Conservation (phyloP, 352 stramenopile genomes). For the Pythium chondricola region DNA sequence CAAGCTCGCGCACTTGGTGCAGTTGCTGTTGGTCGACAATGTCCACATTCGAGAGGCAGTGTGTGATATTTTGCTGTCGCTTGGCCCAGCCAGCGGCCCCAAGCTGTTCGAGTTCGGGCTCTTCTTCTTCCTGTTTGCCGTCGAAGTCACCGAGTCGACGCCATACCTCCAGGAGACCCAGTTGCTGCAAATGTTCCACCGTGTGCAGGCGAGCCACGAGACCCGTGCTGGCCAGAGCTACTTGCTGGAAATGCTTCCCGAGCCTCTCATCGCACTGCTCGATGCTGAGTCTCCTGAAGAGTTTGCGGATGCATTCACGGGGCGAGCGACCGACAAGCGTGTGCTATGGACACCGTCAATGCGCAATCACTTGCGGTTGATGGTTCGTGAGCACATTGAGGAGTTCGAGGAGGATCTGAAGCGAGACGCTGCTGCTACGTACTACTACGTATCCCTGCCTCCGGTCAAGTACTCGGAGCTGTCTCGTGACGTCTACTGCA, state of each 20-base stretch:
- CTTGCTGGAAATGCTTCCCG: conserved; percentile 61
- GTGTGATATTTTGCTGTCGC: conserved; percentile 56
- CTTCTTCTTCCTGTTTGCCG: conserved; percentile 73
- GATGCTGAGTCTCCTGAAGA: conserved; percentile 51
- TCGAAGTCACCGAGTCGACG: conserved; percentile 16
- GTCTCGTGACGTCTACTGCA: conserved; percentile 71
- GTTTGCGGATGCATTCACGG: conserved; percentile 63
- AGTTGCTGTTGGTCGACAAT: conserved; percentile 64
- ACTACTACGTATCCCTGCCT: conserved; percentile 59
- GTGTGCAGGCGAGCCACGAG: conserved; percentile 47
- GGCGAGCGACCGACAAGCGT: conserved; percentile 50
- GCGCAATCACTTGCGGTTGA: conserved; percentile 60
- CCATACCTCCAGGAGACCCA: conserved; percentile 51
- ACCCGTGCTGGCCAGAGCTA: conserved; percentile 48
- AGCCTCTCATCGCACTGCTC: conserved; percentile 62
- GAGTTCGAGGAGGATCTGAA: conserved; percentile 58
- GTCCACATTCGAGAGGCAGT: conserved; percentile 36
- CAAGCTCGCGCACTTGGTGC: conserved; percentile 45
- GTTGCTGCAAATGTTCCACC: conserved; percentile 61
- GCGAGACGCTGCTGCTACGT: conserved; percentile 44
- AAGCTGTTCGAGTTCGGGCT: conserved; percentile 51
- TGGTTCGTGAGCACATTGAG: conserved; percentile 66
- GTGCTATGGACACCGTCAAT: conserved; percentile 68
- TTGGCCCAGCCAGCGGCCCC: conserved; percentile 37
- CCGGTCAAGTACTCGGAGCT: conserved; percentile 64